These are phyloP conservation scores for Vitellaria paradoxa DNA, from an alignment of 179 eudicot species.

Conservation along the genomic window DNA sequence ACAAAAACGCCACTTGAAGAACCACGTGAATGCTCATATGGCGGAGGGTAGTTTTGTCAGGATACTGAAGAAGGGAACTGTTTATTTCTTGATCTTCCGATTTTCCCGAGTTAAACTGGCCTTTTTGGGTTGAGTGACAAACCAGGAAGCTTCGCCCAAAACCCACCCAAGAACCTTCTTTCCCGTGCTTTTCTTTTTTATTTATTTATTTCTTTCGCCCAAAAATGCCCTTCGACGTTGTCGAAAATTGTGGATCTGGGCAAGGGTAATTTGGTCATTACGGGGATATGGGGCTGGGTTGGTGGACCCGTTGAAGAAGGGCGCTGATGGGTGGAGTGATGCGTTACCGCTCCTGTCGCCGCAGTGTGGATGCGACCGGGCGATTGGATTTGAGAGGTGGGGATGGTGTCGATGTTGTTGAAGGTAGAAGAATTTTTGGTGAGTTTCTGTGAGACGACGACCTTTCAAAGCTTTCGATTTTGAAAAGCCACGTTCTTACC, in stretches of 20 bases:
- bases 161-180: background rate
- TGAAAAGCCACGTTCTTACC: no score
- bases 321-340: background rate
- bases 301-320: background rate
- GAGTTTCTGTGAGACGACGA: no score
- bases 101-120: no score
- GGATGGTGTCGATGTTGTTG: no score
- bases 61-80: no score
- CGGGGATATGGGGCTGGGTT: background rate
- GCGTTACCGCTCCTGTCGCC: background rate
- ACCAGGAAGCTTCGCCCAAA: background rate
- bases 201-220: background rate
- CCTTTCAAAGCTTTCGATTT: no score
- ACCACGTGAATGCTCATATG: background rate
- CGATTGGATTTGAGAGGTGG: no score
- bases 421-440: no score
- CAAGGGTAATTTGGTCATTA: slow-evolving; percentile 7
- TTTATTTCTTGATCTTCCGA: no score
- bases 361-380: no score
- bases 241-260: background rate
- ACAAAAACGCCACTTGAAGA: background rate
- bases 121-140: background rate
- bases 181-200: background rate
- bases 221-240: background rate
- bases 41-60: background rate